Base-by-base conservation (phyloP, 805 yeast genomes). In the Candida nonsorbophila region DNA sequence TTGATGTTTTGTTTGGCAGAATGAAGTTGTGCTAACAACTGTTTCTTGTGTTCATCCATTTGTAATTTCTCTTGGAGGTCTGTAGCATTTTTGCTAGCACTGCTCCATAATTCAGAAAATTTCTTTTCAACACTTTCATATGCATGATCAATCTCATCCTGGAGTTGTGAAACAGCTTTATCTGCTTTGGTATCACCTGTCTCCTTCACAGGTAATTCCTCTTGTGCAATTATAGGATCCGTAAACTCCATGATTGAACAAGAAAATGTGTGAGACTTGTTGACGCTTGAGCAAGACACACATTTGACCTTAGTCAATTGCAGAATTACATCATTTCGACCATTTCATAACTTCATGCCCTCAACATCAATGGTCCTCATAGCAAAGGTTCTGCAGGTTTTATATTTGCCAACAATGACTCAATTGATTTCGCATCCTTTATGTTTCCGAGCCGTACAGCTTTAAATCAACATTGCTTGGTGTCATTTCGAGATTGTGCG, bases 121-220 rank as follows among this genome's bases (percentile, higher is more conserved):
- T 46, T 53, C 5, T 50, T 36, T 36, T 75, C 79, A 11, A 77
- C 51, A 20, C 54, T 48, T 3, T 56, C 37, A 51, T 72, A 75
- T 3, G 72, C 68, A 13, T 61, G 52, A 33, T 73, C 77, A 15
- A 80, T 66, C 24, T 71, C 77, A 24, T 56, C 57, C 40, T 77
- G 84, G 13, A 78, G 44, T 40, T 68, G 63, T 14, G 57, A 54
- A 29, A 74, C 72, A 1, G 66, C 64, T 38, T 69, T 62, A 29
- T 78, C 80, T 0, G 84, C 76, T 41, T 68, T 37, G n/a, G 35
- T 42, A n/a, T 38, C 37, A 5, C 37, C 37, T 9, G 6, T 13
- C 9, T 30, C 33, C n/a, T 13, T 28, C n/a, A 21, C 11, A 8
- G 34, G 16, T 3, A 28, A 5, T 23, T 41, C 45, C 7, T 36